Evolutionary conservation across 352 stramenopile species (phyloP), one percentile per base, ranked within the genome.

Genomic region (Phytophthora agathidicida): DNA sequence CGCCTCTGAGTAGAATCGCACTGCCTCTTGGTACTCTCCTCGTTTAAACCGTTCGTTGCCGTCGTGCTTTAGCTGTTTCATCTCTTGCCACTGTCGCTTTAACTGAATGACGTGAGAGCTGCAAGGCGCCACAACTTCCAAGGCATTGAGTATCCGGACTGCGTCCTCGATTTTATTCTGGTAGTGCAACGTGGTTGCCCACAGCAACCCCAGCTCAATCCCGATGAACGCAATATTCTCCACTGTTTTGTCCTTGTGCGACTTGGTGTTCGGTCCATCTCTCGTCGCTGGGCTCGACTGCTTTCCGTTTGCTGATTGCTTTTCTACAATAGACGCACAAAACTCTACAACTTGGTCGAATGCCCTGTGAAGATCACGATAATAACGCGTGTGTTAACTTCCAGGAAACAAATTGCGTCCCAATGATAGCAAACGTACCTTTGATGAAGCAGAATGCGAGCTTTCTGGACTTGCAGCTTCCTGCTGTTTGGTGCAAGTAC

Each of bases 61-160:
- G 42, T 74, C 61, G 41, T 79, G 65, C 41, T 91, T 89, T 1
- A 91, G 59, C 14, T 86, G 65, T 33, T 85, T 80, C 83, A 94
- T 89, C 7, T 85, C 63, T 13, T 71, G 50, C 64, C 84, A 84
- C 39, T 84, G 60, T 0, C 78, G 73, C 47, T 91, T 92, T 9
- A 91, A 31, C 31, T 84, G 74, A 16, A 93, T 77, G 10, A 94
- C 80, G 30, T 89, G 80, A 7, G 70, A 77, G 41, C 83, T 94
- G 39, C 69, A 91, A 10, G 82, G 86, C 2, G 85, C 86, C 2
- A 77, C 80, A 20, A 59, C 10, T 59, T 93, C 85, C 3, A 94
- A 57, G 10, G 81, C 76, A 1, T 68, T 61, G 26, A 96, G 58
- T 38, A 89, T 42, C 26, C 41, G 45, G 47, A 83, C 71, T 2